phyloP scores from a whole-genome alignment of 208 protist genomes.

The Leishmania turanica region DNA sequence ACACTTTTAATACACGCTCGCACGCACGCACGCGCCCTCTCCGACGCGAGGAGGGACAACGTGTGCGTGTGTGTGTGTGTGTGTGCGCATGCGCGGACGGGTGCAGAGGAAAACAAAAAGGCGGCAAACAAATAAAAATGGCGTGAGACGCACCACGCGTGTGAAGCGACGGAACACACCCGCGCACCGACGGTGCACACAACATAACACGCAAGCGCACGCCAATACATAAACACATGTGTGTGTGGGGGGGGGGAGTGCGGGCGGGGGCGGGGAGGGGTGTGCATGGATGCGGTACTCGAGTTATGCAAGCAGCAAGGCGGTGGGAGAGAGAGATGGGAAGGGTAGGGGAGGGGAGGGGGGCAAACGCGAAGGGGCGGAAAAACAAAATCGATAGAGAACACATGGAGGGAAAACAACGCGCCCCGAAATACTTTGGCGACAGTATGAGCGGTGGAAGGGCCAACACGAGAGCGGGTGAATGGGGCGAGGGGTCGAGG shows the following conservation, averaged over 20 bases:
- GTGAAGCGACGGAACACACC: neutral
- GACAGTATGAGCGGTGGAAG: neutral
- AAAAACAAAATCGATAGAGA: neutral
- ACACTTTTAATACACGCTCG: neutral
- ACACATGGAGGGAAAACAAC: neutral
- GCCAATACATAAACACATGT: neutral
- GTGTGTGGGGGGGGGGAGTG: neutral
- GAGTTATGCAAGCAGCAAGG: neutral
- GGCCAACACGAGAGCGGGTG: neutral
- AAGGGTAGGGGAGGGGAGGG: neutral
- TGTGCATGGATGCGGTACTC: neutral
- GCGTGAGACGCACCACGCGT: neutral
- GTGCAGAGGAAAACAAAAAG: neutral
- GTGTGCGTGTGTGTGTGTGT: neutral
- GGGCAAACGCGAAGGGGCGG: neutral
- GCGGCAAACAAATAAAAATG: neutral
- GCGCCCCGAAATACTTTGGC: neutral
- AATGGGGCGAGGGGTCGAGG: neutral
- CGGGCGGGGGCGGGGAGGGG: no score
- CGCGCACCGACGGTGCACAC: neutral
- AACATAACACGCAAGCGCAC: neutral
- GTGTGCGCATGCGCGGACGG: no score
- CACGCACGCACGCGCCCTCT: neutral
- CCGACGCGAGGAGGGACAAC: neutral
- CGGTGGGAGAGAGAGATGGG: neutral